These are phyloP conservation scores for Liquidambar formosana DNA, from an alignment of 164 flowering plant species.

Conservation along the genomic window DNA sequence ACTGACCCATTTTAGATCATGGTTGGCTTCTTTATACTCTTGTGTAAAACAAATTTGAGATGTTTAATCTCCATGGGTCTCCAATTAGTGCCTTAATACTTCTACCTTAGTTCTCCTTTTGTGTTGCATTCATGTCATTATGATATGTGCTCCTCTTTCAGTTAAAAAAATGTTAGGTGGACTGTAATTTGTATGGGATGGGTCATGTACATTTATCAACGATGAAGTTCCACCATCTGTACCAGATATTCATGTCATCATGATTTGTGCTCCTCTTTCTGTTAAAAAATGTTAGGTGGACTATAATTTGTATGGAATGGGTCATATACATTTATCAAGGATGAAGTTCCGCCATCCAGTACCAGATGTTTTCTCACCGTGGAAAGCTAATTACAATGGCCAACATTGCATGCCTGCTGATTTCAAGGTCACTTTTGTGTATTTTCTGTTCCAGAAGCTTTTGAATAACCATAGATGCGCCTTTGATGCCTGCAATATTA, in stretches of 20 bases:
- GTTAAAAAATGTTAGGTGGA: slow-evolving; percentile 57
- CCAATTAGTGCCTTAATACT: not conserved
- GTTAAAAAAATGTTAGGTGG: slow-evolving; percentile 53
- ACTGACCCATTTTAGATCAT: not conserved
- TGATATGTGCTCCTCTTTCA: not conserved
- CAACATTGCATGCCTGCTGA: slow-evolving; percentile 22
- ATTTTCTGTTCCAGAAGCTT: not conserved
- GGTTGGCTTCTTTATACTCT: not conserved
- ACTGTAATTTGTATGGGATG: slow-evolving; percentile 95
- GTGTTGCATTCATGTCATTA: not conserved
- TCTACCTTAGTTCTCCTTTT: not conserved
- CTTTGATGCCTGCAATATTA: not conserved
- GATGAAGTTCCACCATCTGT: slow-evolving; percentile 85
- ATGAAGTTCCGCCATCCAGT: slow-evolving; percentile 84
- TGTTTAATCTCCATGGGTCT: too few species aligned
- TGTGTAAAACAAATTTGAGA: too few species aligned
- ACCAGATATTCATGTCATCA: slow-evolving; percentile 56
- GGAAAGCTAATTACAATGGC: slow-evolving; percentile 19
- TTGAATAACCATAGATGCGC: not conserved
- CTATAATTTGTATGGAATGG: slow-evolving; percentile 95
- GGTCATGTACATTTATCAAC: slow-evolving; percentile 82
- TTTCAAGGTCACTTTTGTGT: slow-evolving; percentile 42
- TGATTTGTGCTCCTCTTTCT: slow-evolving; percentile 3
- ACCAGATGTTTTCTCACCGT: slow-evolving; percentile 41
- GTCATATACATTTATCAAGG: slow-evolving; percentile 78